Evolutionary conservation across 1,284 basidiomycete genomes (phyloP), one percentile per base, ranked within the genome.

Genomic region (Cutaneotrichosporon arboriforme): DNA sequence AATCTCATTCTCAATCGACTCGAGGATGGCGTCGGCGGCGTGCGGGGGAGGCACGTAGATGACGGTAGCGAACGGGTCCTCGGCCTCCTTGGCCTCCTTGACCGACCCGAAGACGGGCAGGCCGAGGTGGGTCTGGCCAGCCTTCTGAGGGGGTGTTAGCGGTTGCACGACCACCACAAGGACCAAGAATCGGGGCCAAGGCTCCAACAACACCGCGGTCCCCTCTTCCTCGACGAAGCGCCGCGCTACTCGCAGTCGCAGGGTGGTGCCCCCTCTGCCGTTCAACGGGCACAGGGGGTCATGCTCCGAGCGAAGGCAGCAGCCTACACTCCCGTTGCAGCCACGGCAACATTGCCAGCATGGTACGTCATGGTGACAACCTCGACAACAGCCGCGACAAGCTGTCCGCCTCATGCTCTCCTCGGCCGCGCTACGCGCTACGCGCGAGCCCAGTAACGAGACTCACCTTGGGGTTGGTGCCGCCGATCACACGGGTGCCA

Each of bases 1-100:
- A 78, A 97, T 92, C 76, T 97, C 93, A 65, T 90, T 90, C 75
- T 97, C 93, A 67, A 97, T 96, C 39, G 93, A 92, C 76, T 97
- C 93, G 52, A 97, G 84, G 73, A 97, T 96, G 41, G 93, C 93
- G 65, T 94, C 90, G 35, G 90, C 93, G 34, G 92, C 92, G 51
- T 81, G 81, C 13, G 92, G 87, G 36, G 93, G 93, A 13, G 93
- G 93, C 8, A 97, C 93, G 74, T 97, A 97, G 77, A 97, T 84
- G 59, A 97, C 85, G 33, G 90, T 86, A 41, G 93, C 93, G 68
- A 96, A 91, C 13, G 93, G 93, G 61, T 84, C 78, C 42, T 84
- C 83, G 60, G 89, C 84, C 49, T 81, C 78, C 58, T 93, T 90
- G 54, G 91, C 91, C 81, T 98, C 96, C 66, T 81, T 82, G 52